Percentiles rank a stretch among this genome's conserved stretches.
Conservation (phyloP, 352 stramenopile species). For the Pythium phragmiticola region DNA sequence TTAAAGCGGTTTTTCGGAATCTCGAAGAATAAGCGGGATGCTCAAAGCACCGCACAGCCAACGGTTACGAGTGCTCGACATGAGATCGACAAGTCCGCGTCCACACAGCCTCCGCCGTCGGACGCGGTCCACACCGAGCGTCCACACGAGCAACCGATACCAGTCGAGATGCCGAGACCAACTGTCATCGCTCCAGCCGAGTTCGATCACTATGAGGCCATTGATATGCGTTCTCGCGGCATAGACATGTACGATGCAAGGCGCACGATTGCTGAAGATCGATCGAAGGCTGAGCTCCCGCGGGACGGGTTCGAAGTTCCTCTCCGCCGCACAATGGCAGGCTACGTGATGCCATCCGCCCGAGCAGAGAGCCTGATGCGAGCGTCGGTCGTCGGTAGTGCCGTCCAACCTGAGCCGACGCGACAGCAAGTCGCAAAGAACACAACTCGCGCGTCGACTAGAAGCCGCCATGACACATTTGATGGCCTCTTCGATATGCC, state of each 20-base stretch:
- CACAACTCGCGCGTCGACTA: neutral
- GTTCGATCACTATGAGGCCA: conserved; percentile 9
- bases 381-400: conserved; percentile 4
- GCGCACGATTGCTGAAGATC: conserved; percentile 30
- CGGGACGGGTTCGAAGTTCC: conserved; percentile 1
- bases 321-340: conserved; percentile 40
- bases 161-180: conserved; percentile 12
- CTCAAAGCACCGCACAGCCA: neutral
- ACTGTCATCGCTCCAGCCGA: neutral
- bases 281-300: neutral
- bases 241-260: conserved; percentile 15
- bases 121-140: neutral
- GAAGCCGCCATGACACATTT: conserved; percentile 63
- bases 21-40: conserved; percentile 18
- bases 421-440: neutral
- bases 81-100: neutral
- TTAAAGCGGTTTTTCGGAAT: conserved; percentile 75
- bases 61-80: neutral
- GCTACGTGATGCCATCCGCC: conserved; percentile 21
- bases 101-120: neutral
- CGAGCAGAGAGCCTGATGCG: conserved; percentile 19
- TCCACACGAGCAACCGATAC: neutral
- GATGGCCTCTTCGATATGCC: conserved; percentile 77
- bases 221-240: neutral
- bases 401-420: neutral